A percentile compares a stretch with the other conserved stretches of the same genome.
phyloP scores from a whole-genome alignment of 768 basidiomycete species.

The Mycena polygramma region DNA sequence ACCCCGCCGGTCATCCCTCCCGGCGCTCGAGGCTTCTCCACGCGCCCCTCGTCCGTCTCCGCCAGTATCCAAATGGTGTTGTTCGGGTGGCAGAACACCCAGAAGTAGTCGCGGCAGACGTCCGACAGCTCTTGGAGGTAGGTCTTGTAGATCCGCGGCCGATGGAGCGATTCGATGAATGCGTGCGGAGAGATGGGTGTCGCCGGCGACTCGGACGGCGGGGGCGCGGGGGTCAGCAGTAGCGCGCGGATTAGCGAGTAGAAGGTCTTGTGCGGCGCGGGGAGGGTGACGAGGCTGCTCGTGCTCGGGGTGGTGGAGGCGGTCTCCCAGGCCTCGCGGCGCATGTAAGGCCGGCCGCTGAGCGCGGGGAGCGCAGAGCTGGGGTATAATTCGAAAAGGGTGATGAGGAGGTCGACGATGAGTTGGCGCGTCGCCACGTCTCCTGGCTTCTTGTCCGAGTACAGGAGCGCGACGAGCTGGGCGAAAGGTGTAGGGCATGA shows the following conservation, averaged over 20 bases:
- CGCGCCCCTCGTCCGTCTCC: conserved; percentile 86
- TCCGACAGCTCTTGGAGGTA: conserved; percentile 90
- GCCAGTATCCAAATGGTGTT: conserved; percentile 91
- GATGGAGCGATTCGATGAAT: conserved; percentile 82
- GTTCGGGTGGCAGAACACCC: conserved; percentile 97
- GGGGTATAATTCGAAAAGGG: conserved; percentile 92
- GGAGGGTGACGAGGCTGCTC: conserved; percentile 72
- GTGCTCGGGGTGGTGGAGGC: conserved; percentile 53
- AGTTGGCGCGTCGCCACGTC: conserved; percentile 92
- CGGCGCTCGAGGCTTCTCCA: conserved; percentile 93
- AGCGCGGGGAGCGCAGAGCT: conserved; percentile 71
- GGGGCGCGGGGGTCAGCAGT: conserved; percentile 79
- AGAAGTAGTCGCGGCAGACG: conserved; percentile 93
- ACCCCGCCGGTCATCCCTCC: conserved; percentile 99
- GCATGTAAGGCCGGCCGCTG: conserved; percentile 52
- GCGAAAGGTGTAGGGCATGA: conserved; percentile 90
- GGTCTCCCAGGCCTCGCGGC: conserved; percentile 72
- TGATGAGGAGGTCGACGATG: conserved; percentile 88
- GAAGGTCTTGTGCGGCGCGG: conserved; percentile 77
- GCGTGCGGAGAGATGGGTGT: conserved; percentile 78
- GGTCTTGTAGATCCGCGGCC: conserved; percentile 81
- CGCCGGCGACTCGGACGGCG: conserved; percentile 72
- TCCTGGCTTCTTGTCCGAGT: conserved; percentile 98
- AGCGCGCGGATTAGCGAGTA: conserved; percentile 83
- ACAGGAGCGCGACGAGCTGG: conserved; percentile 86